Conservation (phyloP, 1,139 yeast species). For the Nakaseomyces delphensis region DNA sequence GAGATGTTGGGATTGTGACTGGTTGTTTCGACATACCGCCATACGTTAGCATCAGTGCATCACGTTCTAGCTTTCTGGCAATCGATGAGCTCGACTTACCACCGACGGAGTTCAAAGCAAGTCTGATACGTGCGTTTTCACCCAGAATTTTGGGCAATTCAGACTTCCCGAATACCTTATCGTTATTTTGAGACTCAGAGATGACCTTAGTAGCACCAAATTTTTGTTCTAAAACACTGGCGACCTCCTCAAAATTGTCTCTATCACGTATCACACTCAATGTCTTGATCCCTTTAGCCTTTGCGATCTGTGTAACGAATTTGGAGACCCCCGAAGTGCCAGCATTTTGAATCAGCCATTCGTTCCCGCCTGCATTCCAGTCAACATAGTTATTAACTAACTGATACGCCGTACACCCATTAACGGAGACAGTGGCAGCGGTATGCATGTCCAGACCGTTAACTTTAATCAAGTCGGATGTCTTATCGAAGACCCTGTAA, state of each 20-base stretch:
- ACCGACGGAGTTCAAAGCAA: slow-evolving; percentile 89
- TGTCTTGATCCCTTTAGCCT: slow-evolving; percentile 68
- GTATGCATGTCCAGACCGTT: slow-evolving; percentile 36
- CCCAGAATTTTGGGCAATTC: slow-evolving; percentile 58
- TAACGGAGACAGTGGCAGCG: slow-evolving; percentile 85
- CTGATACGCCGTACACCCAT: slow-evolving; percentile 88
- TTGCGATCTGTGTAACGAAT: slow-evolving; percentile 81
- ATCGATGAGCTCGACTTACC: slow-evolving; percentile 75
- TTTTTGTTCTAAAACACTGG: slow-evolving; percentile 41
- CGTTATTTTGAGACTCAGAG: slow-evolving; percentile 74
- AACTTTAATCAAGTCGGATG: slow-evolving; percentile 45
- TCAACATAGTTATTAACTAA: slow-evolving; percentile 67
- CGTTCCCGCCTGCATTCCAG: slow-evolving; percentile 48
- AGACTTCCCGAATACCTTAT: slow-evolving; percentile 52
- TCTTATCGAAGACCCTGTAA: slow-evolving; percentile 50
- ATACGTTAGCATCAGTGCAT: slow-evolving; percentile 74
- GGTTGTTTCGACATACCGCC: slow-evolving; percentile 99
- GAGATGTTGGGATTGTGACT: slow-evolving; percentile 75
- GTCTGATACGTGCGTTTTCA: slow-evolving; percentile 41
- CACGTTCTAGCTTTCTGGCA: slow-evolving; percentile 70
- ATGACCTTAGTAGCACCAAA: slow-evolving; percentile 89
- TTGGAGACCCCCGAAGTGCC: slow-evolving; percentile 97
- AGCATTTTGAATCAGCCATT: slow-evolving; percentile 95
- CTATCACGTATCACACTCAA: slow-evolving; percentile 84
- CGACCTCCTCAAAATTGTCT: slow-evolving; percentile 52